phyloP scores from a whole-genome alignment of 768 basidiomycete genomes.

The Dictyophora rubrovolvata region DNA sequence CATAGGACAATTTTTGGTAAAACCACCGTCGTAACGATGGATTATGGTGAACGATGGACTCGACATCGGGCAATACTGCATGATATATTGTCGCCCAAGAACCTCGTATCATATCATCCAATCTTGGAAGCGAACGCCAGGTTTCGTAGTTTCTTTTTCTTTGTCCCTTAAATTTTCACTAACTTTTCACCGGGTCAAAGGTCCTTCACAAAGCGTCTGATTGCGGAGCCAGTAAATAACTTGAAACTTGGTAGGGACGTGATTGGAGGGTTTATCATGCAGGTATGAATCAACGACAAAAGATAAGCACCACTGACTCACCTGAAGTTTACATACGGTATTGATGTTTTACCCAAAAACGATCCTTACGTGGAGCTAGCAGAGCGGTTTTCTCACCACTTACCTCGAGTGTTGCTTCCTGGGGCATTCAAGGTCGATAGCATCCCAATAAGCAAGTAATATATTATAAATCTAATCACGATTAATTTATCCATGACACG shows the following conservation, averaged over 20 bases:
- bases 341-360: conserved; percentile 23
- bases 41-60: too few relatives aligned
- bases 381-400: conserved; percentile 17
- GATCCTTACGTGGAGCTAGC: conserved; percentile 28
- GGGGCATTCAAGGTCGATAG: conserved; percentile 26
- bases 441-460: background rate
- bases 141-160: too few relatives aligned
- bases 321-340: conserved; percentile 29
- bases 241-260: background rate
- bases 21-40: too few relatives aligned
- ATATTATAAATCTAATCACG: background rate
- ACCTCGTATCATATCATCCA: too few relatives aligned
- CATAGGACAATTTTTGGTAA: too few relatives aligned
- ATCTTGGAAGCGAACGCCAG: too few relatives aligned
- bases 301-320: background rate
- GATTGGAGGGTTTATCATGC: conserved; percentile 4
- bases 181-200: too few relatives aligned
- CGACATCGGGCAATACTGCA: too few relatives aligned
- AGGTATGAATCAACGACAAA: background rate
- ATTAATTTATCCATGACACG: background rate
- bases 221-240: conserved; percentile 11
- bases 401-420: conserved; percentile 19
- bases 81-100: too few relatives aligned
- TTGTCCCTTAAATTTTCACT: too few relatives aligned
- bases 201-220: too few relatives aligned